phyloP scores from a whole-genome alignment of 1,284 basidiomycete genomes.

The Dichomitus squalens region DNA sequence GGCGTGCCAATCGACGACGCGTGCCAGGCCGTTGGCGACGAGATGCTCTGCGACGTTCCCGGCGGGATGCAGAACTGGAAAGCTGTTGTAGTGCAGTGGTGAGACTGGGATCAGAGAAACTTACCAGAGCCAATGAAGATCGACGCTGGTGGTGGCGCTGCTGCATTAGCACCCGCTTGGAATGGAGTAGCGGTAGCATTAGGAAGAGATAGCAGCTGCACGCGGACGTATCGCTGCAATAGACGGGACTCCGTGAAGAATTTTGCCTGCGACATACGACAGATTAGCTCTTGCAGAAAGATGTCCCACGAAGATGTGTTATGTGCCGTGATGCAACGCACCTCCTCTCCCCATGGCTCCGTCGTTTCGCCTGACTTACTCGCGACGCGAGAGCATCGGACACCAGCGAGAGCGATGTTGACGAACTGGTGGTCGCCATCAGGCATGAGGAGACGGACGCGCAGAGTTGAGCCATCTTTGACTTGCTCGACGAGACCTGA shows the following conservation, averaged over 20 bases:
- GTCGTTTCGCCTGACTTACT: slow-evolving; percentile 76
- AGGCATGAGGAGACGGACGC: slow-evolving; percentile 86
- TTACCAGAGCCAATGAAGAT: slow-evolving; percentile 88
- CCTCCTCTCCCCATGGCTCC: slow-evolving; percentile 87
- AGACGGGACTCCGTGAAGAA: slow-evolving; percentile 94
- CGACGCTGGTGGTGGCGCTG: slow-evolving; percentile 68
- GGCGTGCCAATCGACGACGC: slow-evolving; percentile 97
- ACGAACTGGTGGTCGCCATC: slow-evolving; percentile 87
- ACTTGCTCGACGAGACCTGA: slow-evolving; percentile 92
- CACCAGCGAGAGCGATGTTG: slow-evolving; percentile 85
- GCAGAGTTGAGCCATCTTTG: slow-evolving; percentile 89
- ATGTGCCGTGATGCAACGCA: slow-evolving; percentile 37
- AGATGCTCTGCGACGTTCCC: slow-evolving; percentile 95
- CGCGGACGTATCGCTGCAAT: slow-evolving; percentile 86
- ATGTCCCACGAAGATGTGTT: slow-evolving; percentile 10
- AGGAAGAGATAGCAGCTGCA: slow-evolving; percentile 88
- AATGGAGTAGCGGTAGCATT: slow-evolving; percentile 82
- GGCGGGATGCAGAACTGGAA: slow-evolving; percentile 81
- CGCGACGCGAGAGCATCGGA: slow-evolving; percentile 76
- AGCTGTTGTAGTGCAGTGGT: background rate
- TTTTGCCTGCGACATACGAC: slow-evolving; percentile 67
- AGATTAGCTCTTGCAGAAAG: slow-evolving; percentile 9
- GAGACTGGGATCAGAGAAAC: slow-evolving; percentile 21
- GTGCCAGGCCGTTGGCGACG: slow-evolving; percentile 83
- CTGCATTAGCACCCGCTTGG: slow-evolving; percentile 61